Evolutionary conservation across 805 yeast genomes (phyloP), one percentile per base, ranked within the genome.

Genomic region (Clavispora phyllophila): DNA sequence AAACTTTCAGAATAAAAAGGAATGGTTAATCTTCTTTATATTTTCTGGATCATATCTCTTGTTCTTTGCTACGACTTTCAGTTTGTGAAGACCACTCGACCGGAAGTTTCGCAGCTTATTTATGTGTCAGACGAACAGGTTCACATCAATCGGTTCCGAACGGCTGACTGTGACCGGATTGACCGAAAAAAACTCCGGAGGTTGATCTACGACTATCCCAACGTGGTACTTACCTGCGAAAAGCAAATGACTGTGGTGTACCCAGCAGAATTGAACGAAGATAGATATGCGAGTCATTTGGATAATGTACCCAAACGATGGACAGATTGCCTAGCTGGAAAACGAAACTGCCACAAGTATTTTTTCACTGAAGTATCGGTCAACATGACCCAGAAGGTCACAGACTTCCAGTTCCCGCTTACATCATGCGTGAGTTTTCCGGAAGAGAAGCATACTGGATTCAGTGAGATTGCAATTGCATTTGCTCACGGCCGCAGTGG

Each of bases 151-250:
- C 8, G 39, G 15, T 24, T 37, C 19, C 19, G 24, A 17, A 36
- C 26, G 5, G 29, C 38, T 3, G 41, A 43, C 28, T 51, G 55
- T 35, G 39, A 35, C 18, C 40, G 43, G 7, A 36, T 47, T 12
- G 35, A 48, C 10, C 25, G n/a, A 9, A 28, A 19, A 5, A 46
- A 49, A 14, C 33, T 49, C 24, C 12, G 18, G 5, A 36, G 37
- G 6, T 18, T 49, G 3, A 17, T 42, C 5, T 15, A 32, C 5
- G 25, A 40, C 27, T 50, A 49, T 20, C 55, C 55, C 5, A 23
- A 45, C 14, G 45, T 51, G n/a, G 36, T 40, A 24, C 41, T 49
- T 13, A 14, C 36, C 20, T 51, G 55, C 28, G 44, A 41, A 31
- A 40, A 42, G 20, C 47, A 49, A 34, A 19, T 20, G 13, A 41